Conservation (phyloP, 2,329 filamentous ascomycete genomes). For the Pestalotiopsis sp. region DNA sequence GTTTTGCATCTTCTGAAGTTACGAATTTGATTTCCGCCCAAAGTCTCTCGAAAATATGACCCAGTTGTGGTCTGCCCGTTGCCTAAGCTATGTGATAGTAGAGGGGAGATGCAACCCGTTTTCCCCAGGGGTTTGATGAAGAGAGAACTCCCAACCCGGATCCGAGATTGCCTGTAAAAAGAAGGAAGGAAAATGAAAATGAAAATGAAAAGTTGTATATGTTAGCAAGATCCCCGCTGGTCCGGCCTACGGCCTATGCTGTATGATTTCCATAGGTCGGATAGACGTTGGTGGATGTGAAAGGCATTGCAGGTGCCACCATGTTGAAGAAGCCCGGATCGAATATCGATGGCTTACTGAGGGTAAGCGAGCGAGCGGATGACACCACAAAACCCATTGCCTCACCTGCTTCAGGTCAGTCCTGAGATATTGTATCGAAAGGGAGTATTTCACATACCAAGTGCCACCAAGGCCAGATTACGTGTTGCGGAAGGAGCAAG, state of each 20-base stretch:
- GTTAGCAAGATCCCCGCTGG: too few species aligned
- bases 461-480: constrained; percentile 27
- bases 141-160: not conserved
- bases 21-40: not conserved
- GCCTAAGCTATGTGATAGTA: not conserved
- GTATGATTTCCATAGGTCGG: not conserved
- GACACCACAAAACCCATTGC: constrained; percentile 24
- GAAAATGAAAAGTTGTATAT: not conserved
- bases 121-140: not conserved
- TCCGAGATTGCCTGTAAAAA: not conserved
- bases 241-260: not conserved
- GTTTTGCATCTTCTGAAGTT: not conserved
- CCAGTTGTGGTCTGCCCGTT: not conserved
- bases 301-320: not conserved
- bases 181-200: not conserved
- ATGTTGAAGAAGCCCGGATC: not conserved
- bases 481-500: constrained; percentile 30
- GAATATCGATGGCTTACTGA: constrained; percentile 3
- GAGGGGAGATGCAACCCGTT: not conserved
- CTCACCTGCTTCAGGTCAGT: constrained; percentile 23
- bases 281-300: not conserved
- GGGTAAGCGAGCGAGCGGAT: constrained; percentile 16
- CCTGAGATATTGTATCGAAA: not conserved
- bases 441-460: constrained; percentile 22
- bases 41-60: not conserved